These are phyloP conservation scores for Pyronema omphalodes DNA, from an alignment of 495 filamentous ascomycete genomes.

Conservation along the genomic window DNA sequence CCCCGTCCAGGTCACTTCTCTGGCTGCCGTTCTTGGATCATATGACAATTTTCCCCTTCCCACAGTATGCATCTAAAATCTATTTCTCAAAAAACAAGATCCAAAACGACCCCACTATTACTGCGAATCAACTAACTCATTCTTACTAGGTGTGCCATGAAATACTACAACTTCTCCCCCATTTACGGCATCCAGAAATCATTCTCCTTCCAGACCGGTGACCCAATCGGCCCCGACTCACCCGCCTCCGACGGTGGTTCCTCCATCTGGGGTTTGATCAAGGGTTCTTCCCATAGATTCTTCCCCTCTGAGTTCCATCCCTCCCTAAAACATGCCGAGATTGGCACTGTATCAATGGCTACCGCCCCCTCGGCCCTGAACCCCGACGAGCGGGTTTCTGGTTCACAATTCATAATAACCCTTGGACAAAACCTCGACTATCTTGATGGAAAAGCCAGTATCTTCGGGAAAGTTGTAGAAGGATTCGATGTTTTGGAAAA, in stretches of 20 bases:
- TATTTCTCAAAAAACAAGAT: slow-evolving; percentile 4
- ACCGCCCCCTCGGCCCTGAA: slow-evolving; percentile 59
- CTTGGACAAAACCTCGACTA: slow-evolving; percentile 73
- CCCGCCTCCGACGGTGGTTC: slow-evolving; percentile 72
- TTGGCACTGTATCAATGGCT: slow-evolving; percentile 87
- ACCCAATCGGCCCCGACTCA: slow-evolving; percentile 71
- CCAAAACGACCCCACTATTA: slow-evolving; percentile 8
- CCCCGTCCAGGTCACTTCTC: too few species aligned
- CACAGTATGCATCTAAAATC: not conserved
- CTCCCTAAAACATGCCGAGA: slow-evolving; percentile 67
- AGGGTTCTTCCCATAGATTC: slow-evolving; percentile 52
- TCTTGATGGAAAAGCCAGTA: slow-evolving; percentile 75
- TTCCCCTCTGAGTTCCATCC: slow-evolving; percentile 68
- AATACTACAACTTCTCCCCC: slow-evolving; percentile 95
- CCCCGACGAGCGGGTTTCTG: slow-evolving; percentile 61
- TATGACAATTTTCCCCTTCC: slow-evolving; percentile 3
- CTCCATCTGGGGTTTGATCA: slow-evolving; percentile 73
- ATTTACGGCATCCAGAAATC: slow-evolving; percentile 73
- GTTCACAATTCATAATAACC: slow-evolving; percentile 81
- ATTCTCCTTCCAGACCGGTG: slow-evolving; percentile 89
- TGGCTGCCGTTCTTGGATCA: not conserved
- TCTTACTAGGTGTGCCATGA: slow-evolving; percentile 51
- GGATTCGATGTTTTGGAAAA: slow-evolving; percentile 84
- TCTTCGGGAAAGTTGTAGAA: slow-evolving; percentile 87
- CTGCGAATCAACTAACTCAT: slow-evolving; percentile 7